Evolutionary conservation across 306 rosid species (phyloP).

Genomic region (Castanea sativa): DNA sequence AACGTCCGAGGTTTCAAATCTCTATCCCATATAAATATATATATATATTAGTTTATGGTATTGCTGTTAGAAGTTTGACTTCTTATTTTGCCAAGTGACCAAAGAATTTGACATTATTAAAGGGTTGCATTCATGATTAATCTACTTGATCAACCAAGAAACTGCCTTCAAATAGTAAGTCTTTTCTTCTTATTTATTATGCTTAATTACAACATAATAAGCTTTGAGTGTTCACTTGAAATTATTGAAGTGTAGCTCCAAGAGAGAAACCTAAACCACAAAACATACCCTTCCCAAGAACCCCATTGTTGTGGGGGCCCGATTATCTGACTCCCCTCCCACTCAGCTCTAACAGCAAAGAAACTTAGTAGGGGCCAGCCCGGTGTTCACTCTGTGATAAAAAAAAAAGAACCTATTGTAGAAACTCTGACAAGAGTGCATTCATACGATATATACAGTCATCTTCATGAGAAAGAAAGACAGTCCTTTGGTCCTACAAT

Average conservation of each 20-base stretch:
- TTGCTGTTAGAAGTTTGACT: not conserved
- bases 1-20: no score
- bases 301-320: constrained; percentile 34
- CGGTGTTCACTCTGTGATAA: constrained; percentile 38
- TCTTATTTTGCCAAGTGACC: not conserved
- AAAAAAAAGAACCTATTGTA: constrained; percentile 8
- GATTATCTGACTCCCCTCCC: constrained; percentile 30
- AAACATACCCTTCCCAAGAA: constrained; percentile 5
- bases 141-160: not conserved
- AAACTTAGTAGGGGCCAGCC: constrained; percentile 56
- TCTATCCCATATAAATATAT: no score
- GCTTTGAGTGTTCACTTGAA: not conserved
- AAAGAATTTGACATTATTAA: not conserved
- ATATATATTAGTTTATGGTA: not conserved
- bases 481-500: constrained; percentile 13
- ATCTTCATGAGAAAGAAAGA: constrained; percentile 22
- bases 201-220: not conserved
- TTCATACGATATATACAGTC: constrained; percentile 9
- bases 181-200: not conserved
- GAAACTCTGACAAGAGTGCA: constrained; percentile 33
- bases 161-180: not conserved
- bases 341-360: constrained; percentile 41
- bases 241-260: not conserved
- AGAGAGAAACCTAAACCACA: constrained; percentile 7
- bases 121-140: not conserved